phyloP scores from a whole-genome alignment of 495 filamentous ascomycete species.

The Penicillium flavigenum region DNA sequence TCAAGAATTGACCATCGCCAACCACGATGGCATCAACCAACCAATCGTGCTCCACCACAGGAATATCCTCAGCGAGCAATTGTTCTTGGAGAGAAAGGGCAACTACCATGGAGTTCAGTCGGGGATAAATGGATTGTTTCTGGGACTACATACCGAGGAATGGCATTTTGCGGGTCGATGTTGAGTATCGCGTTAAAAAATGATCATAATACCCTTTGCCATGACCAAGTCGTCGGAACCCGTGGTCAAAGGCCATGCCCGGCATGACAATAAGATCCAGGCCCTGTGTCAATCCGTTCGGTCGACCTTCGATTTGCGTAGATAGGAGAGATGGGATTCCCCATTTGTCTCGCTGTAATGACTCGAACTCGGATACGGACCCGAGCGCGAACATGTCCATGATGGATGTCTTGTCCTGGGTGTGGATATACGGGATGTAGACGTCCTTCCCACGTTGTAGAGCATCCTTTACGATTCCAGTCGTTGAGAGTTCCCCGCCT shows the following conservation, averaged over 20 bases:
- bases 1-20: slow-evolving; percentile 52
- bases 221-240: slow-evolving; percentile 79
- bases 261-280: slow-evolving; percentile 90
- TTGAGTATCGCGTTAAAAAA: slow-evolving; percentile 73
- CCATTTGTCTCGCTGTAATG: slow-evolving; percentile 76
- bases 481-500: slow-evolving; percentile 75
- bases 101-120: slow-evolving; percentile 52
- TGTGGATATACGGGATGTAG: slow-evolving; percentile 87
- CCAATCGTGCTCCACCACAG: slow-evolving; percentile 66
- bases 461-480: slow-evolving; percentile 75
- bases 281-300: slow-evolving; percentile 66
- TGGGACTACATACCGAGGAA: slow-evolving; percentile 55
- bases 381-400: slow-evolving; percentile 93
- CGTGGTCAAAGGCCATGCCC: slow-evolving; percentile 84
- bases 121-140: slow-evolving; percentile 14
- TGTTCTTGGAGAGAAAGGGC: slow-evolving; percentile 89
- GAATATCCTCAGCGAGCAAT: slow-evolving; percentile 66
- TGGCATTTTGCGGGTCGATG: slow-evolving; percentile 56
- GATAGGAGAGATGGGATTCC: slow-evolving; percentile 79
- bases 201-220: slow-evolving; percentile 97
- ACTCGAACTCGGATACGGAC: slow-evolving; percentile 71
- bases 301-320: slow-evolving; percentile 58
- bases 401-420: slow-evolving; percentile 54
- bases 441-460: slow-evolving; percentile 74
- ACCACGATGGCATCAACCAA: slow-evolving; percentile 63